phyloP scores from a whole-genome alignment of 192 early-diverging fungal species.

The Pilobolus umbonatus region DNA sequence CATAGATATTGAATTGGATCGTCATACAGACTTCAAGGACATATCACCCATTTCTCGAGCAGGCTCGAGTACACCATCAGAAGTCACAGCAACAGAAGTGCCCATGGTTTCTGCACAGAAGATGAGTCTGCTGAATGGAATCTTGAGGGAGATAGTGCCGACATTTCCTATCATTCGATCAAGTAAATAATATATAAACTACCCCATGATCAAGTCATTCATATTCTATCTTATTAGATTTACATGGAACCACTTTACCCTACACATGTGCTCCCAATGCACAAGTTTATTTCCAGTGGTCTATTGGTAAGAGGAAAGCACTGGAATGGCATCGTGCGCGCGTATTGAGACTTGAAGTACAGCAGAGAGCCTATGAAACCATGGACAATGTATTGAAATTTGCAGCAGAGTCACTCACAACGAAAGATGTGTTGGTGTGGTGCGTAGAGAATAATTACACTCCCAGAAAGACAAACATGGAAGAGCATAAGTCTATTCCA shows the following conservation, averaged over 20 bases:
- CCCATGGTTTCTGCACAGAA: constrained; percentile 6
- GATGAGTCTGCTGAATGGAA: constrained; percentile 15
- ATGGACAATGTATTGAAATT: constrained; percentile 18
- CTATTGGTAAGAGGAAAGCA: constrained; percentile 40
- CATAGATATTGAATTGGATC: constrained; percentile 82
- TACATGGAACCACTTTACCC: constrained; percentile 19
- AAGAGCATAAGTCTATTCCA: background rate
- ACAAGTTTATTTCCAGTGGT: constrained; percentile 38
- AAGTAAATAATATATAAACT: background rate
- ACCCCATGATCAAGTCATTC: background rate
- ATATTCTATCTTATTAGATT: background rate
- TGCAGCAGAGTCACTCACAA: constrained; percentile 27
- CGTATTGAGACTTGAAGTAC: constrained; percentile 27
- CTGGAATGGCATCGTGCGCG: constrained; percentile 52
- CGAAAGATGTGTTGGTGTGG: constrained; percentile 43
- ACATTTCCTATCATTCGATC: constrained; percentile 16
- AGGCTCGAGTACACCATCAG: constrained; percentile 1
- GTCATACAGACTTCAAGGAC: constrained; percentile 63
- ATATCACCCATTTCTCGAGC: background rate
- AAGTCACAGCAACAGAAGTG: background rate
- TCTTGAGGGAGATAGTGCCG: constrained; percentile 14
- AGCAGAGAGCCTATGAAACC: constrained; percentile 15
- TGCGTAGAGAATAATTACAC: constrained; percentile 38
- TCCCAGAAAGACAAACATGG: constrained; percentile 22
- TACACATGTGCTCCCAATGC: constrained; percentile 37